These are phyloP conservation scores for Ophiosphaerella narmari DNA, from an alignment of 2,329 filamentous ascomycete species.

Conservation along the genomic window DNA sequence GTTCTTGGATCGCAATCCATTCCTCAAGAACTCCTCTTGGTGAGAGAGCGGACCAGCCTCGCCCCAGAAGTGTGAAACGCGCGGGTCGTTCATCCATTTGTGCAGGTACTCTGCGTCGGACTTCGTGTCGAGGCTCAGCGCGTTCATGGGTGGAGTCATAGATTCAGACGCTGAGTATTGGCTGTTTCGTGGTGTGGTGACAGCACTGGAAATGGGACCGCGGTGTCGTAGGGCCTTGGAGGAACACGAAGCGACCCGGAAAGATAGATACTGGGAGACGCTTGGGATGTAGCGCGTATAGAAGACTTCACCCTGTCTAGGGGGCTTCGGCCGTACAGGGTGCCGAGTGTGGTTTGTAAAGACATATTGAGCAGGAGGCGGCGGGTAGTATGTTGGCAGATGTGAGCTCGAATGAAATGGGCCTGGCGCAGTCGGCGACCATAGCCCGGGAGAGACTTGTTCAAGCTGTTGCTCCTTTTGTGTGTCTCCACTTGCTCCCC, in stretches of 20 bases:
- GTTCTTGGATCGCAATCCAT: slow-evolving; percentile 68
- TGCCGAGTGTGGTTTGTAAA: slow-evolving; percentile 80
- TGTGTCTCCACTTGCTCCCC: slow-evolving; percentile 21
- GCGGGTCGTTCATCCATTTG: slow-evolving; percentile 85
- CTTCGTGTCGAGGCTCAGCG: slow-evolving; percentile 34
- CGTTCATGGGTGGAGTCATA: slow-evolving; percentile 37
- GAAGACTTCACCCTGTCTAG: slow-evolving; percentile 86
- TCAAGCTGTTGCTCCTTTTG: slow-evolving; percentile 38
- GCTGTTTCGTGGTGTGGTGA: slow-evolving; percentile 26
- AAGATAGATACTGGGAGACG: slow-evolving; percentile 81
- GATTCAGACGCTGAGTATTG: slow-evolving; percentile 58
- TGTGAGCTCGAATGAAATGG: slow-evolving; percentile 84
- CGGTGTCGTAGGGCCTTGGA: slow-evolving; percentile 66
- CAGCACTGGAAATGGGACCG: slow-evolving; percentile 55
- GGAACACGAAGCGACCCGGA: slow-evolving; percentile 79
- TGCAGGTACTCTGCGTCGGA: slow-evolving; percentile 73
- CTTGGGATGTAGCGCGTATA: slow-evolving; percentile 88
- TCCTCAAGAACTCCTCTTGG: slow-evolving; percentile 70
- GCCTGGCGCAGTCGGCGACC: slow-evolving; percentile 55
- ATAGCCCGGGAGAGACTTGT: slow-evolving; percentile 40
- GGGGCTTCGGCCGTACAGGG: slow-evolving; percentile 84
- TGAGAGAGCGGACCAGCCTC: slow-evolving; percentile 60
- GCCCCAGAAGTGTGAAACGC: slow-evolving; percentile 87
- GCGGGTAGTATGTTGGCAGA: slow-evolving; percentile 88
- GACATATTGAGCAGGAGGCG: slow-evolving; percentile 78